Percentiles rank a stretch among this genome's conserved stretches.
These are phyloP conservation scores for Hypoxylon sp. DNA, from an alignment of 2,329 filamentous ascomycete species.

Conservation along the genomic window DNA sequence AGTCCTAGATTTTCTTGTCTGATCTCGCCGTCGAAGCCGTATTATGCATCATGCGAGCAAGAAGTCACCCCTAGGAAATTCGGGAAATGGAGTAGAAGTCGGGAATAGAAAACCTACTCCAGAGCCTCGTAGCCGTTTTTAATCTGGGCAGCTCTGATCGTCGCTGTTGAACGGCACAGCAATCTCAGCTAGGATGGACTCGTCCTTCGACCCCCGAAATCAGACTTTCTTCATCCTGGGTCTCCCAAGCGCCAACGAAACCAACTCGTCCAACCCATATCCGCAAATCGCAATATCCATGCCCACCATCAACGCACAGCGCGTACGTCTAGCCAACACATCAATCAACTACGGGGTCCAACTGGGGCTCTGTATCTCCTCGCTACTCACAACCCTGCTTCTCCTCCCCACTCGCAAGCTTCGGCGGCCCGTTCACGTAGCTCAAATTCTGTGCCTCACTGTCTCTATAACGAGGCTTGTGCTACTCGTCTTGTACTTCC, in stretches of 20 bases:
- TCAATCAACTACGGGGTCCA: conserved; percentile 78
- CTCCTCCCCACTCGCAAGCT: conserved; percentile 78
- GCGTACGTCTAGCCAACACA: conserved; percentile 53
- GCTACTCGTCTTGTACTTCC: conserved; percentile 72
- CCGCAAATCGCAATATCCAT: conserved; percentile 43
- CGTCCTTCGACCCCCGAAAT: conserved; percentile 46
- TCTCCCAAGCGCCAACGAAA: conserved; percentile 20
- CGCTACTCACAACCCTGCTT: conserved; percentile 75
- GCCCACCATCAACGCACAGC: conserved; percentile 46
- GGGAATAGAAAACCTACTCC: neutral
- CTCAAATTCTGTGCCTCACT: conserved; percentile 74
- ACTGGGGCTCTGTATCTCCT: conserved; percentile 76
- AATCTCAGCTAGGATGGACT: conserved; percentile 15
- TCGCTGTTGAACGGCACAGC: neutral
- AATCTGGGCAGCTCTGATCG: neutral
- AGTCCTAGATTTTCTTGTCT: neutral
- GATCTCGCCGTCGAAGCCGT: neutral
- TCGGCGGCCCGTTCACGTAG: conserved; percentile 72
- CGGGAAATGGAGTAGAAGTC: neutral
- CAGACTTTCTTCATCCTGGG: conserved; percentile 51
- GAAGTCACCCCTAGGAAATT: neutral
- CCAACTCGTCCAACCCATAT: neutral
- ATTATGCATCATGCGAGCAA: conserved; percentile 1
- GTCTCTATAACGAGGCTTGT: conserved; percentile 73
- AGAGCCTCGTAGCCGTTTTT: neutral